Evolutionary conservation across 768 basidiomycete species (phyloP), one percentile per base, ranked within the genome.

Genomic region (Trametes coccinea): DNA sequence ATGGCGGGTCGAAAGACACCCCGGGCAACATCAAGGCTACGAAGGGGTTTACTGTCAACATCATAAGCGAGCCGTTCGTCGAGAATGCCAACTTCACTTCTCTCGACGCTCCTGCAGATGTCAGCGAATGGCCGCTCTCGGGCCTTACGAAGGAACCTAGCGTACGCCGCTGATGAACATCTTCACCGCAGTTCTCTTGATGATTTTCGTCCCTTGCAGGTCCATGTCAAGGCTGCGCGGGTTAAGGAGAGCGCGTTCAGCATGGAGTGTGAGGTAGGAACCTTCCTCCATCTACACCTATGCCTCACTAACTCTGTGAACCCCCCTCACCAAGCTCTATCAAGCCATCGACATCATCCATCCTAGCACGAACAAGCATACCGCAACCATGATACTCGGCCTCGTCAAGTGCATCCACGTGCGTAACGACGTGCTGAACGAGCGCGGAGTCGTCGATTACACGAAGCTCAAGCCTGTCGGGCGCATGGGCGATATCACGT

Each of bases 41-140:
- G 30, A 79, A 80, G 48, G 75, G 78, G 31, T 87, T 85, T 69
- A 80, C 79, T 5, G 79, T 84, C 30, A 83, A 81, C 64, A 82
- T 84, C 68, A 85, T 87, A 67, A 83, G 81, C 43, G 84, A 84
- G 64, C 75, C 79, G 2, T 80, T 74, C 46, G 39, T 76, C 2
- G 73, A 80, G 55, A 68, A 73, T 6, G 80, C 80, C 0, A 78
- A 80, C 61, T 67, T 66, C 17, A 69, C 75, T 0, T 57, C 76
- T 10, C 65, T 80, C 14, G 76, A 81, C 31, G 67, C 77, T 3
- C 79, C 80, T 3, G 56, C 67, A 0, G 65, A 65, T 1, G 71
- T 78, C n/a, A 67, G 72, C 61, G 79, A 80, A 59, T 80, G 79
- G 79, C 58, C 67, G 13, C 59, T 78, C 41, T 76, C 72, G 22